A percentile compares a stretch with the other conserved stretches of the same genome.
phyloP scores from a whole-genome alignment of 75 land plant species.

The Sequoiadendron giganteum region DNA sequence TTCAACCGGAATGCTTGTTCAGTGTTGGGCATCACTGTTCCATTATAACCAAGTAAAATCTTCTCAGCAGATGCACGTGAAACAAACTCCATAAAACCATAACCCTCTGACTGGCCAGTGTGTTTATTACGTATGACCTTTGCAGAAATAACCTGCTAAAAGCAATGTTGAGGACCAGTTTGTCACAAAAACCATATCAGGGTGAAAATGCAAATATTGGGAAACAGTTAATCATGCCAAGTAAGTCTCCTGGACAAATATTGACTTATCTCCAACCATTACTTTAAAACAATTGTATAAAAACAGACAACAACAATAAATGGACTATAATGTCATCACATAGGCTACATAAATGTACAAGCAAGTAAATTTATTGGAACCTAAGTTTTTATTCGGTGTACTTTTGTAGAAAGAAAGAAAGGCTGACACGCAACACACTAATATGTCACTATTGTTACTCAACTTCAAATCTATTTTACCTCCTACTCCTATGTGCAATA shows the following conservation, averaged over 20 bases:
- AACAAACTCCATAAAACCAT: conserved; percentile 40
- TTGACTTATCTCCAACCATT: neutral
- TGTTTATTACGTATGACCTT: conserved; percentile 50
- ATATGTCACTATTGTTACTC: neutral
- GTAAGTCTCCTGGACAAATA: neutral
- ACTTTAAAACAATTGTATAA: neutral
- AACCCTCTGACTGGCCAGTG: conserved; percentile 41
- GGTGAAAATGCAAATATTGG: too few relatives aligned
- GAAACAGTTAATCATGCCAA: neutral
- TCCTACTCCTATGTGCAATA: neutral
- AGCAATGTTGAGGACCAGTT: neutral
- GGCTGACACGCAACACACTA: neutral
- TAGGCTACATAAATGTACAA: neutral
- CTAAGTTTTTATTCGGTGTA: neutral
- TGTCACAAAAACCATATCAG: neutral
- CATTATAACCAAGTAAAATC: conserved; percentile 21
- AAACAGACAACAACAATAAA: neutral
- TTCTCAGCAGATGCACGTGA: conserved; percentile 40
- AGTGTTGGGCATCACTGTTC: conserved; percentile 34
- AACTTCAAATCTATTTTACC: neutral
- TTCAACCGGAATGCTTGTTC: conserved; percentile 39
- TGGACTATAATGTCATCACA: neutral
- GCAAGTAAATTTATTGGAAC: neutral
- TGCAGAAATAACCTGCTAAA: conserved; percentile 24
- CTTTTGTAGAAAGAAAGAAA: neutral